A percentile compares a stretch with the other conserved stretches of the same genome.
phyloP scores from a whole-genome alignment of 139 green algal genomes.

The Chlorella sorokiniana region DNA sequence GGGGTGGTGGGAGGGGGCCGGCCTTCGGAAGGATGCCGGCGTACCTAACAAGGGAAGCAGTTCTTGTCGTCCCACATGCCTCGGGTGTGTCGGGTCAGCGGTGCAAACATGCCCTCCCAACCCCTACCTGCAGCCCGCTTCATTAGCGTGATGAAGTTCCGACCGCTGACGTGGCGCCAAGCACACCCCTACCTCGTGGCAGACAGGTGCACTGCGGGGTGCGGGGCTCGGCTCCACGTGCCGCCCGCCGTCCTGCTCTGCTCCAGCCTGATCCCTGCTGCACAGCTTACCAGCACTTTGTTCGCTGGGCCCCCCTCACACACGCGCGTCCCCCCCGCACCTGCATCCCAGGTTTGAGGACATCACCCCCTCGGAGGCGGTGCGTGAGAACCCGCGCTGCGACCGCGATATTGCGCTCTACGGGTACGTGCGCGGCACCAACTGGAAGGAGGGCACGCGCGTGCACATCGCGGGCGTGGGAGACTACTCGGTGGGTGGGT shows the following conservation, averaged over 20 bases:
- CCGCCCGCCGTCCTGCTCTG: too few species aligned
- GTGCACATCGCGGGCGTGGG: constrained; percentile 94
- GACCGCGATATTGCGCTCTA: constrained; percentile 93
- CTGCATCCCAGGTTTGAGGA: constrained; percentile 70
- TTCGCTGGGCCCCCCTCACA: background rate
- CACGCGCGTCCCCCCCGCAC: background rate
- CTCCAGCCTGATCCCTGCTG: background rate
- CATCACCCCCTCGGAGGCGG: constrained; percentile 77
- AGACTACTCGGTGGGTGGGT: constrained; percentile 71
- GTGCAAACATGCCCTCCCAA: background rate
- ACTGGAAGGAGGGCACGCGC: constrained; percentile 67
- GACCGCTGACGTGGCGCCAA: constrained; percentile 91
- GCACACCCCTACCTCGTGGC: constrained; percentile 90
- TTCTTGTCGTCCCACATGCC: too few species aligned
- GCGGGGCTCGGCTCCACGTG: background rate
- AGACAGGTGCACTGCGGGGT: constrained; percentile 60
- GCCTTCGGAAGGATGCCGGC: background rate
- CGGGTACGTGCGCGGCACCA: constrained; percentile 90
- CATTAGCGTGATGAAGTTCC: constrained; percentile 85
- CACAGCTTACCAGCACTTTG: too few species aligned
- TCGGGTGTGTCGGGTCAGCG: background rate
- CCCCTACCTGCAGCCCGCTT: constrained; percentile 10
- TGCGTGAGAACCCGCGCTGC: constrained; percentile 75
- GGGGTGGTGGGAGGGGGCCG: background rate
- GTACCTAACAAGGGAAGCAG: too few species aligned